Conservation (phyloP, 202 grass and related monocot species). For the Zizania palustris region DNA sequence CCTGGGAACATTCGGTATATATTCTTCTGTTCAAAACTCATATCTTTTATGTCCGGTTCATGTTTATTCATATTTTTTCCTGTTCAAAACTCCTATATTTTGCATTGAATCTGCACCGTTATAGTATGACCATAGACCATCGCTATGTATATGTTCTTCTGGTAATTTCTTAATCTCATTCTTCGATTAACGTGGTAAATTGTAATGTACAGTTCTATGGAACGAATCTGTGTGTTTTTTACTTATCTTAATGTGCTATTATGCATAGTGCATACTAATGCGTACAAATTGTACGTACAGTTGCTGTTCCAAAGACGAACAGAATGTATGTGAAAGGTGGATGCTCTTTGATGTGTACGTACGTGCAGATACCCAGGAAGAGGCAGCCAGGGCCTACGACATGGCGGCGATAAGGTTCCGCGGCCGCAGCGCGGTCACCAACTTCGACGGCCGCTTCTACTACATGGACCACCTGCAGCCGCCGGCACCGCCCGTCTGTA, state of each 20-base stretch:
- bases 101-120: no score
- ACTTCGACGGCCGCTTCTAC: conserved; percentile 74
- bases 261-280: neutral
- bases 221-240: no score
- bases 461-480: conserved; percentile 41
- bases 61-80: no score
- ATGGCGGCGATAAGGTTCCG: conserved; percentile 60
- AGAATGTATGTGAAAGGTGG: conserved; percentile 14
- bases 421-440: conserved; percentile 64
- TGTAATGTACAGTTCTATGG: no score
- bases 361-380: conserved; percentile 63
- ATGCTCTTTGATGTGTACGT: conserved; percentile 7
- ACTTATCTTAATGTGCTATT: neutral
- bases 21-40: neutral
- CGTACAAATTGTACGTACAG: neutral
- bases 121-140: no score
- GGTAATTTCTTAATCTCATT: no score
- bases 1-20: conserved; percentile 58
- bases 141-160: no score
- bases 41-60: no score
- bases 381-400: conserved; percentile 81
- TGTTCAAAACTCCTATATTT: no score
- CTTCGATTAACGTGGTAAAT: no score
- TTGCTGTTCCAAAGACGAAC: neutral
- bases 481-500: neutral